These are phyloP conservation scores for Aegle marmelos DNA, from an alignment of 345 rosid species.

Conservation along the genomic window DNA sequence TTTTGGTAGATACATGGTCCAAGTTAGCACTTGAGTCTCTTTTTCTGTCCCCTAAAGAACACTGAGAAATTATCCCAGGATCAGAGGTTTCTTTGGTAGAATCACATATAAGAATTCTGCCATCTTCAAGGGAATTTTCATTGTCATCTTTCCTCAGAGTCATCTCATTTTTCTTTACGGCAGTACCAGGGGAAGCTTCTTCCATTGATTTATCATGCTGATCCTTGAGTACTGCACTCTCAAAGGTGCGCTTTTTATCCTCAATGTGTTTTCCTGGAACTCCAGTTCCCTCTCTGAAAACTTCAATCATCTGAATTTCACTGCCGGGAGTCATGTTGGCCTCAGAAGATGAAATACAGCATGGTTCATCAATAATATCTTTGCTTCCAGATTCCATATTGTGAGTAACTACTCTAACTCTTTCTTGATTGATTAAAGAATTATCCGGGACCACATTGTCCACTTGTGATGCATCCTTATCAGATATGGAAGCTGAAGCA, in stretches of 20 bases:
- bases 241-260: constrained; percentile 3
- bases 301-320: constrained; percentile 6
- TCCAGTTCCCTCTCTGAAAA: constrained; percentile 3
- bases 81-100: constrained; percentile 5
- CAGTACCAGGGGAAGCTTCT: constrained; percentile 17
- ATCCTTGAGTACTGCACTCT: constrained; percentile 4
- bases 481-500: constrained; percentile 1
- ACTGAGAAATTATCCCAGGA: constrained; percentile 15
- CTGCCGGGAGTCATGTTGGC: not conserved
- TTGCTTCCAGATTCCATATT: constrained; percentile 2
- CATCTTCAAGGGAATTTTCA: constrained; percentile 7
- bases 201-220: constrained; percentile 9
- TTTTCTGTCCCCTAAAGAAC: constrained; percentile 14
- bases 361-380: constrained; percentile 1
- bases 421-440: constrained; percentile 3
- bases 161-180: constrained; percentile 29
- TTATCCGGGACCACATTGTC: not conserved
- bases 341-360: constrained; percentile 12
- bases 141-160: constrained; percentile 15
- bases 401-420: constrained; percentile 11
- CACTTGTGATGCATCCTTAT: constrained; percentile 4
- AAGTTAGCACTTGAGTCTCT: constrained; percentile 9
- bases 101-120: constrained; percentile 8
- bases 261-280: constrained; percentile 12
- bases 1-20: constrained; percentile 15